Evolutionary conservation across 306 rosid genomes (phyloP).

Genomic region (Quercus robur): DNA sequence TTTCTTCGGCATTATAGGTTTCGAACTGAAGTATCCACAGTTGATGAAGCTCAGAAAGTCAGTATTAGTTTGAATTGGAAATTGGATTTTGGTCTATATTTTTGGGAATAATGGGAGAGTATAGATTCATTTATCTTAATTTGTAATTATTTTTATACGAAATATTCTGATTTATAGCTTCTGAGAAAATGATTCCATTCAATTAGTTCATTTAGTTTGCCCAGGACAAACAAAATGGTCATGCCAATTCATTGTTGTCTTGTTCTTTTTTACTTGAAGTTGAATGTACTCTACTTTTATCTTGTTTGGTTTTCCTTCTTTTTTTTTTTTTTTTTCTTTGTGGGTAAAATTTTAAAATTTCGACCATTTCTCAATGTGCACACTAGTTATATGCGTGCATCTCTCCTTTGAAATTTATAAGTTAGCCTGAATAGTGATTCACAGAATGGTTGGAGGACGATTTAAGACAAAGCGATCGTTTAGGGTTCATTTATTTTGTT

Average conservation of each 20-base stretch:
- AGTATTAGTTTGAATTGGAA: not conserved
- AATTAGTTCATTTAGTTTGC: slow-evolving; percentile 17
- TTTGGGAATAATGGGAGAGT: slow-evolving; percentile 17
- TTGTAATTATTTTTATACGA: slow-evolving; percentile 10
- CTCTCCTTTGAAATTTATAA: too few species aligned
- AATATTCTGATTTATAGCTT: not conserved
- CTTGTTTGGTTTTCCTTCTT: not conserved
- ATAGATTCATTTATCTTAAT: not conserved
- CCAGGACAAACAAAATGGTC: slow-evolving; percentile 22
- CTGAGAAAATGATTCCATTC: slow-evolving; percentile 6
- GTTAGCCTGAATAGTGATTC: too few species aligned
- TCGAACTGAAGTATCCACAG: not conserved
- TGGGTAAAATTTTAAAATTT: too few species aligned
- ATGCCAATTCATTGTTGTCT: slow-evolving; percentile 34
- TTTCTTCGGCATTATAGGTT: not conserved
- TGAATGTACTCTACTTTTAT: not conserved
- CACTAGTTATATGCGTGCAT: too few species aligned
- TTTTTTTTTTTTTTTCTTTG: accelerated
- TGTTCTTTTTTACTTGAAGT: slow-evolving; percentile 14
- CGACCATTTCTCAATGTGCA: too few species aligned
- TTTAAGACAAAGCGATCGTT: accelerated
- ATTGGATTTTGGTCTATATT: slow-evolving; percentile 10
- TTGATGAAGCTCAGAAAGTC: not conserved
- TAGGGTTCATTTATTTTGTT: accelerated
- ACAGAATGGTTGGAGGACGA: too few species aligned